Percentiles rank a stretch among this genome's conserved stretches.
These are phyloP conservation scores for Corynascus novoguineensis DNA, from an alignment of 495 filamentous ascomycete species.

Conservation along the genomic window DNA sequence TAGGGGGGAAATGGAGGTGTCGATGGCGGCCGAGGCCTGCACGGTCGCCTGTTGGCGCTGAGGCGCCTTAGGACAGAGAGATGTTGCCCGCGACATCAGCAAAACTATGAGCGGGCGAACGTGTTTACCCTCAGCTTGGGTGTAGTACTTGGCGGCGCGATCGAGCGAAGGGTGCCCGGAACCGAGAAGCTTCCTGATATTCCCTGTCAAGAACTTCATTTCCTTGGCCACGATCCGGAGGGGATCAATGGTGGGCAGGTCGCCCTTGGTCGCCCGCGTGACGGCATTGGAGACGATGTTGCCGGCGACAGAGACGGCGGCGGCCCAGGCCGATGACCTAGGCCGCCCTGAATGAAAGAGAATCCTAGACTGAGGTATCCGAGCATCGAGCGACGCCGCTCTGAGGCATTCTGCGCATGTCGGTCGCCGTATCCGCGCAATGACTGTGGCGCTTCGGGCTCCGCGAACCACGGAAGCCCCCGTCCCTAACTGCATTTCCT, in stretches of 20 bases:
- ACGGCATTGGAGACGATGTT: slow-evolving; percentile 67
- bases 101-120: slow-evolving; percentile 89
- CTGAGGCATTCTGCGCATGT: slow-evolving; percentile 36
- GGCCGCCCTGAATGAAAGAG: slow-evolving; percentile 36
- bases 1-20: slow-evolving; percentile 70
- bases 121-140: slow-evolving; percentile 93
- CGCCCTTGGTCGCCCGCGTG: slow-evolving; percentile 48
- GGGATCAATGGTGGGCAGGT: slow-evolving; percentile 61
- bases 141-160: slow-evolving; percentile 96
- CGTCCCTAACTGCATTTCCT: slow-evolving; percentile 39
- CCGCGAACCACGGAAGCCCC: slow-evolving; percentile 35
- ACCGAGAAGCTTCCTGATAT: slow-evolving; percentile 80
- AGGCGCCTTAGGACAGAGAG: slow-evolving; percentile 63
- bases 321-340: slow-evolving; percentile 42
- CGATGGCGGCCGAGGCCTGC: slow-evolving; percentile 49
- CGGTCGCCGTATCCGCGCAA: slow-evolving; percentile 14
- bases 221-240: slow-evolving; percentile 84
- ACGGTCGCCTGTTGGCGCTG: slow-evolving; percentile 33
- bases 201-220: slow-evolving; percentile 87
- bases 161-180: slow-evolving; percentile 92
- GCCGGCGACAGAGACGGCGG: slow-evolving; percentile 71
- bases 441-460: slow-evolving; percentile 20
- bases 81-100: slow-evolving; percentile 90
- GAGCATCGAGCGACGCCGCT: slow-evolving; percentile 26
- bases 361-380: slow-evolving; percentile 33